Evolutionary conservation across 768 basidiomycete species (phyloP), one percentile per base, ranked within the genome.

Genomic region (Mycena galericulata): DNA sequence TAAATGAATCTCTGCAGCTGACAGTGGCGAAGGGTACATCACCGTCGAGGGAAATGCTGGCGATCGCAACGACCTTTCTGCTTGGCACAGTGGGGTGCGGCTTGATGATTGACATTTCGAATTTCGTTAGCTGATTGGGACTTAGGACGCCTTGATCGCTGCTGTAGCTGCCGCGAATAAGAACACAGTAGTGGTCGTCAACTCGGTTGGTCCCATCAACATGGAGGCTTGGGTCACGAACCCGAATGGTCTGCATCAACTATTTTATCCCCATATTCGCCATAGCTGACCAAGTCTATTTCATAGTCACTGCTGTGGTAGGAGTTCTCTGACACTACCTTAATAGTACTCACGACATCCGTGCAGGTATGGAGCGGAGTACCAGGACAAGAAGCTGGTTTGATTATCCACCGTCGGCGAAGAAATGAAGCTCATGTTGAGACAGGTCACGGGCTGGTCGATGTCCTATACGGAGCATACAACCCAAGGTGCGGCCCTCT

Each of bases 151-250:
- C 20, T 74, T 89, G 62, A 82, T 89, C 11, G 76, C 82, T 43
- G 79, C 79, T 30, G 88, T 88, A 17, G 90, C 91, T 3, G 77
- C 79, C 27, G 80, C 79, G n/a, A 89, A 89, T 72, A 77, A 82
- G 27, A 86, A 87, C 72, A 90, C 89, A 1, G 80, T 94, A 38
- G 91, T 93, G 40, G 85, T 92, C 12, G 83, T 92, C 6, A 88
- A 93, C 74, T 84, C 86, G 10, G 90, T 91, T 50, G 91, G 91
- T 0, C 85, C 87, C 0, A 85, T 90, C 55, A 81, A 82, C 32
- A 79, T 86, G 79, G 87, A 90, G 76, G 69, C 84, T 24, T 90
- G 89, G 87, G 86, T 88, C 45, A 82, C 83, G 57, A 81, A 90
- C 69, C 76, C 83, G 2, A 90, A 91, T 74, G 81, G 78, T 82